phyloP scores from a whole-genome alignment of 2,329 filamentous ascomycete species.

The Colletotrichum abscissum region DNA sequence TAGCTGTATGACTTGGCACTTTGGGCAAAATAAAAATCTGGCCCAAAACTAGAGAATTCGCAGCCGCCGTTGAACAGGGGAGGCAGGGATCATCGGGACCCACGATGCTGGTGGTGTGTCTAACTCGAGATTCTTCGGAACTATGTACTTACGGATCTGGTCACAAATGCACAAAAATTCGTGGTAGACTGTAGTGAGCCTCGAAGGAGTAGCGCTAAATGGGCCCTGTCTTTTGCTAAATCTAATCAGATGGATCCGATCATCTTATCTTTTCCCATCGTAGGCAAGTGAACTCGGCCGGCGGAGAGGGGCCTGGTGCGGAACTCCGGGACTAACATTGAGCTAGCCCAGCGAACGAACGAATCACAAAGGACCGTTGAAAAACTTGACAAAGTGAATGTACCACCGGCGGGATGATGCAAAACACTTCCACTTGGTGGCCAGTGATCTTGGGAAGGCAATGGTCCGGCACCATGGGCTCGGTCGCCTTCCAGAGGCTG shows the following conservation, averaged over 20 bases:
- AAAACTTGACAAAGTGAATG: not conserved
- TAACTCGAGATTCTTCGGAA: not conserved
- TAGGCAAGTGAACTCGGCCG: not conserved
- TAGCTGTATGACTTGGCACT: not conserved
- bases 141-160: not conserved
- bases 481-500: not conserved
- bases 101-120: not conserved
- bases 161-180: not conserved
- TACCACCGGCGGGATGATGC: not conserved
- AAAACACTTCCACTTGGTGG: not conserved
- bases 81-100: not conserved
- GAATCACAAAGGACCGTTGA: not conserved
- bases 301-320: not conserved
- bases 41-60: not conserved
- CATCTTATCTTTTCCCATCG: not conserved
- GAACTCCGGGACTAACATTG: conserved; percentile 15
- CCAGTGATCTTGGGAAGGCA: not conserved
- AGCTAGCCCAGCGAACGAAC: not conserved
- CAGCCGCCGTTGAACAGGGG: not conserved
- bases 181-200: not conserved
- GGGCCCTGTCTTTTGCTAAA: not conserved
- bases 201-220: not conserved
- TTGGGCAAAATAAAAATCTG: not conserved
- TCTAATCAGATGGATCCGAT: conserved; percentile 7
- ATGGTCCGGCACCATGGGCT: not conserved